Base-by-base conservation (phyloP, 1,284 basidiomycete genomes). In the Ganoderma sp. region DNA sequence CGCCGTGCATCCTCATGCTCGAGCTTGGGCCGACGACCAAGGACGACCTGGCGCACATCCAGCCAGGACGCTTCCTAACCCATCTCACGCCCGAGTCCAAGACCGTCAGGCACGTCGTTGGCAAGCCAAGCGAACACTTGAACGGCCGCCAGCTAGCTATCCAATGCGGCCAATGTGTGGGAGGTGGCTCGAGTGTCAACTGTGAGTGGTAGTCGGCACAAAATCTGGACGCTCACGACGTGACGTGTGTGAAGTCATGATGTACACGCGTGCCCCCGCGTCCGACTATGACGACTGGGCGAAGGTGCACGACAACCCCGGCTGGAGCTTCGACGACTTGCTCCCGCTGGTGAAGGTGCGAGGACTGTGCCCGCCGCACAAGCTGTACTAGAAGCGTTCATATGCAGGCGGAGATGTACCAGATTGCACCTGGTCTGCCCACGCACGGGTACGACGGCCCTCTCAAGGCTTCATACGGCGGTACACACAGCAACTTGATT, bases 251-350 rank as follows among this genome's bases (percentile, higher is more conserved):
- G 17, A 28, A 76, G 75, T 74, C 69, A 79, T 81, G 69, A 79
- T 84, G 74, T 88, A 88, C 67, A 84, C 81, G 25, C 83, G 87
- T 15, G 81, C 84, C 1, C 76, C 83, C 14, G 81, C 84, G n/a
- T 87, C 86, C 3, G 87, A 88, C 73, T 88, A 83, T 63, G 84
- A 88, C 64, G 84, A 83, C 67, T 87, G 86, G 86, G 82, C 83
- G 69, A 78, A 66, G 0, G 69, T 78, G 0, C 75, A 84, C 48
- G 78, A 80, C 0, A 87, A 88, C 69, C 76, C 80, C 48, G 87
- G 87, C 2, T 88, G 86, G 87, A 79, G 84, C n/a, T 83, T 83
- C 1, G 78, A 79, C 60, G 74, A 82, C 41, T 70, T 87, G 8
- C 79, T 87, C 19, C 85, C 87, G 0, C 74, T 74, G 5, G 57